These are phyloP conservation scores for Sclerotinia spermophila DNA, from an alignment of 2,329 filamentous ascomycete genomes.

Conservation along the genomic window DNA sequence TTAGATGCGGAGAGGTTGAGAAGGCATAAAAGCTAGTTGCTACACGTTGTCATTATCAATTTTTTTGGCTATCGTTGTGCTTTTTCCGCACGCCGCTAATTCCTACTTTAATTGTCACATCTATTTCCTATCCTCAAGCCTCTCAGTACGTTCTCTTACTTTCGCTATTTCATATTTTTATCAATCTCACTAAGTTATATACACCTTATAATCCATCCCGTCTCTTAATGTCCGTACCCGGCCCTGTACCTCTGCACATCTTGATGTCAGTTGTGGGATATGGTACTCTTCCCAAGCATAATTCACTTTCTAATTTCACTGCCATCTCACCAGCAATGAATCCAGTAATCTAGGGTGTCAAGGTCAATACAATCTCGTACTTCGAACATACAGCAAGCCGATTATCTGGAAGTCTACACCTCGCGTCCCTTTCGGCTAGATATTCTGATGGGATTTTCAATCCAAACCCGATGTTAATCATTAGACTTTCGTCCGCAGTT, in stretches of 20 bases:
- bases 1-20: background rate
- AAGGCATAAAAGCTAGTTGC: rapidly evolving
- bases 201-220: background rate
- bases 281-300: background rate
- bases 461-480: background rate
- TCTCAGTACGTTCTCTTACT: too few species aligned
- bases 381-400: background rate
- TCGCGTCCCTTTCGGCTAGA: background rate
- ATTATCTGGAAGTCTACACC: background rate
- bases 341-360: rapidly evolving
- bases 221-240: background rate
- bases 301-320: background rate
- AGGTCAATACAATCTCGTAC: background rate
- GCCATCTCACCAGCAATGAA: too few species aligned
- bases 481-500: background rate
- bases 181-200: background rate
- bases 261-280: background rate
- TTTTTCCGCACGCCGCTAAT: too few species aligned
- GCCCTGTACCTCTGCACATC: too few species aligned
- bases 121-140: too few species aligned
- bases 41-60: background rate
- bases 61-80: too few species aligned
- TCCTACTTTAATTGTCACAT: too few species aligned
- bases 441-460: background rate
- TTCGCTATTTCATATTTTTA: too few species aligned